Base-by-base conservation (phyloP, 1,284 basidiomycete species). In the Kalmanozyma brasiliensis region DNA sequence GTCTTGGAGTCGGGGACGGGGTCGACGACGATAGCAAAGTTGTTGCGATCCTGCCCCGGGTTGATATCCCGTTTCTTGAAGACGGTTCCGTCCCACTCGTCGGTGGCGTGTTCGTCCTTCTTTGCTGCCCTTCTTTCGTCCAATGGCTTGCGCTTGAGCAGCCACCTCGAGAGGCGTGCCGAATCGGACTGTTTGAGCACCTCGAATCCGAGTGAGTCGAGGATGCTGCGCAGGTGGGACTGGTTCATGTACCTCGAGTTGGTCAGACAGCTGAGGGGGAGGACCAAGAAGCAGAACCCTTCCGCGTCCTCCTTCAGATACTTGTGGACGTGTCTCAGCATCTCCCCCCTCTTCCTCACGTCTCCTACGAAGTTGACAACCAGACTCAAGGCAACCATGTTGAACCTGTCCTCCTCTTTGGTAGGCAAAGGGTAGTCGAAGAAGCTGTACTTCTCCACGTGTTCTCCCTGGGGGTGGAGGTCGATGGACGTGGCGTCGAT, bases 351-450 rank as follows among this genome's bases (percentile, higher is more conserved):
- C 45, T 80, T 74, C 13, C 62, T 44, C 1, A 84, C 58, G 36
- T 80, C 77, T 17, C 84, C 84, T 14, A 82, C 80, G 63, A 83
- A 84, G 67, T 84, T 84, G 67, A 84, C 56, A 17, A 84, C 84
- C 19, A 84, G 75, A 34, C 79, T 82, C 14, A 84, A 70, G 5
- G 73, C 73, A 19, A 84, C 81, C 40, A 84, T 71, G 58, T 84
- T 82, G 53, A 70, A 84, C 30, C 69, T 64, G 2, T 70, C 69
- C 26, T 38, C 45, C 3, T 57, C 59, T 14, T 17, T 32, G 6
- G 48, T 22, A 1, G 82, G 79, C 6, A 59, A 19, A 14, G 77
- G 73, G 43, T 64, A 83, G 33, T 83, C 78, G 59, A 84, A 83
- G 64, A 84, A 84, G 71, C 82, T 77, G 46, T 61, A 64, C 58